A percentile compares a stretch with the other conserved stretches of the same genome.
These are phyloP conservation scores for Penicillium thymicola DNA, from an alignment of 2,329 filamentous ascomycete genomes.

Conservation along the genomic window DNA sequence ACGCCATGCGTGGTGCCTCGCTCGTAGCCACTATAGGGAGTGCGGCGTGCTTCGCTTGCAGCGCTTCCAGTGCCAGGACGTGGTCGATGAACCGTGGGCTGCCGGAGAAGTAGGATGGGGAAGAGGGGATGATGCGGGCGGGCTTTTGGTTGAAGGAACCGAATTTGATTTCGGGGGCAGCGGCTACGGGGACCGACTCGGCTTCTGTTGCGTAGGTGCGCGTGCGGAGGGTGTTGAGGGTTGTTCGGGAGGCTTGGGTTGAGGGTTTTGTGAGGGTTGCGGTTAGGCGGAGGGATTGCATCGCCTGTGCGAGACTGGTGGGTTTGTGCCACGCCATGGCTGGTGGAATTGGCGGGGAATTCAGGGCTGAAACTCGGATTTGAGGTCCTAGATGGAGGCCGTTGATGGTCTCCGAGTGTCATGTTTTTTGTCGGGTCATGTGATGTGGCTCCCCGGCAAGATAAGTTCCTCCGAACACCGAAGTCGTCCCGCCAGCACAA, in stretches of 20 bases:
- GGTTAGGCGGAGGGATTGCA: conserved; percentile 32
- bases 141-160: conserved; percentile 37
- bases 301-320: conserved; percentile 34
- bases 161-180: conserved; percentile 38
- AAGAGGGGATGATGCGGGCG: conserved; percentile 75
- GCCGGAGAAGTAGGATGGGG: conserved; percentile 92
- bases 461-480: conserved; percentile 20
- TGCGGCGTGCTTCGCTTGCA: conserved; percentile 68
- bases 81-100: conserved; percentile 83
- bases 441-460: conserved; percentile 13
- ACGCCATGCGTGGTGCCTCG: conserved; percentile 70
- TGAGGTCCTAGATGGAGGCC: not conserved
- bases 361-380: not conserved
- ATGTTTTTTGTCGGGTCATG: conserved; percentile 25
- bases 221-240: conserved; percentile 25
- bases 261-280: conserved; percentile 27
- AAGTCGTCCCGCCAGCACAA: conserved; percentile 18
- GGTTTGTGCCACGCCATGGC: conserved; percentile 40
- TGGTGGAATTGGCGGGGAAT: conserved; percentile 3
- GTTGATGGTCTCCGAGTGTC: conserved; percentile 7
- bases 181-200: conserved; percentile 7
- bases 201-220: conserved; percentile 32
- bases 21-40: conserved; percentile 66
- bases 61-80: conserved; percentile 67
- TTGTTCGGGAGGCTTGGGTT: conserved; percentile 41